Conservation (phyloP, 2,329 filamentous ascomycete species). For the Pseudocercospora fuligena region DNA sequence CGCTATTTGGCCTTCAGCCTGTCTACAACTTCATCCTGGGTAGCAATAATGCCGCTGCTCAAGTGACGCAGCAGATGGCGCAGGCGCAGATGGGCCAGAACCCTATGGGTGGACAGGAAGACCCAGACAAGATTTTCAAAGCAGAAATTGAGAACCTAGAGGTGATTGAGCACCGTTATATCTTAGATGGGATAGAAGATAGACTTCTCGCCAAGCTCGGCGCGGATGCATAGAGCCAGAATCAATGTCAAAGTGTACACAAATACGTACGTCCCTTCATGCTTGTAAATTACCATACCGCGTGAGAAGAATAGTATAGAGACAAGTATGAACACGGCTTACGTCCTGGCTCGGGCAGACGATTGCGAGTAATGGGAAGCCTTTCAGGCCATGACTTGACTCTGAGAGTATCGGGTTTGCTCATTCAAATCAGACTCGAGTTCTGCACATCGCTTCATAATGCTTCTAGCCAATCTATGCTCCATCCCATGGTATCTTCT, state of each 20-base stretch:
- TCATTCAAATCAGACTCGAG: neutral
- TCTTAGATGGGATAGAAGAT: constrained; percentile 85
- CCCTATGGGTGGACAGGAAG: constrained; percentile 83
- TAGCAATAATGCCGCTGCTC: constrained; percentile 90
- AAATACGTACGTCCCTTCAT: neutral
- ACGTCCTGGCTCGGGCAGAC: no score
- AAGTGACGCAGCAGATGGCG: constrained; percentile 82
- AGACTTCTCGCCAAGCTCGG: constrained; percentile 65
- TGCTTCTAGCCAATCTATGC: neutral
- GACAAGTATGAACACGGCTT: neutral
- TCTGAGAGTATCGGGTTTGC: neutral
- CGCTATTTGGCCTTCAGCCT: constrained; percentile 92
- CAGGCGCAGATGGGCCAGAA: constrained; percentile 70
- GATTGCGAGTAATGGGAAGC: neutral
- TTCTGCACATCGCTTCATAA: neutral
- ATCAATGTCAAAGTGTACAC: neutral
- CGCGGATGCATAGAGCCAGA: constrained; percentile 21
- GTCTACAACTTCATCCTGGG: constrained; percentile 97
- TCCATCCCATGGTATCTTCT: neutral
- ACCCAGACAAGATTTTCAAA: constrained; percentile 93
- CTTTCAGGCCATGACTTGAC: neutral
- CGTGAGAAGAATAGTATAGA: neutral
- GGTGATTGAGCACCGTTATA: constrained; percentile 90
- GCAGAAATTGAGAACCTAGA: constrained; percentile 94
- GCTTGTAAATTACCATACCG: neutral